phyloP scores from a whole-genome alignment of 2,329 filamentous ascomycete species.

The Mariannaea elegans region DNA sequence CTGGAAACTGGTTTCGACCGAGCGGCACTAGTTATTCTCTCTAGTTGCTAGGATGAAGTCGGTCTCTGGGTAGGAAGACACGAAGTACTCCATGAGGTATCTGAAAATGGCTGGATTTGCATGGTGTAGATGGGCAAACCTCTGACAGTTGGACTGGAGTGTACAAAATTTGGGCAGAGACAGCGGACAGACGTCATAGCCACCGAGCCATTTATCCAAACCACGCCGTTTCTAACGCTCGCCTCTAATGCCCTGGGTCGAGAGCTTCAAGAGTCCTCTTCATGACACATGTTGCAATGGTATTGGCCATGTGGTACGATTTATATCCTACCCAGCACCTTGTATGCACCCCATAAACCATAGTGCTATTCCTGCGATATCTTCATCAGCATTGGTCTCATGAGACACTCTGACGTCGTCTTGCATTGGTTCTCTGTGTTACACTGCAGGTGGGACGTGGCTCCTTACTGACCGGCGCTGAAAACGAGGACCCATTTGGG shows the following conservation, averaged over 20 bases:
- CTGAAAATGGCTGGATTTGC: background rate
- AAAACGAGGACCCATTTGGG: background rate
- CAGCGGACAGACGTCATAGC: constrained; percentile 8
- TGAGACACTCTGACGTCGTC: background rate
- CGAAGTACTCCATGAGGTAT: background rate
- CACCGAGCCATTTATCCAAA: constrained; percentile 20
- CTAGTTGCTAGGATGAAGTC: too few relatives aligned
- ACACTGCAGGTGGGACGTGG: constrained; percentile 2
- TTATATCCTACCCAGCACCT: constrained; percentile 2
- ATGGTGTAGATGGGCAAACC: background rate
- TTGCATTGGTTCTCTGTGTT: background rate
- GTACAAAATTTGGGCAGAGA: background rate
- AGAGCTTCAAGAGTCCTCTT: constrained; percentile 12
- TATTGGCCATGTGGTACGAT: constrained; percentile 1
- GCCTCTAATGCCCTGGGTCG: background rate
- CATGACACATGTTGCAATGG: constrained; percentile 10
- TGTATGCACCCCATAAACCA: constrained; percentile 8
- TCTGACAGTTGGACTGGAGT: background rate
- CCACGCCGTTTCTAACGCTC: constrained; percentile 6
- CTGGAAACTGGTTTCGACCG: too few relatives aligned
- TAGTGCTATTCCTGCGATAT: background rate
- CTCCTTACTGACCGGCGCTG: background rate
- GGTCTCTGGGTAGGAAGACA: too few relatives aligned
- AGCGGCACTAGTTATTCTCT: too few relatives aligned
- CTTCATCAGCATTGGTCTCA: background rate